These are phyloP conservation scores for Clathrospora elynae DNA, from an alignment of 2,329 filamentous ascomycete genomes.

Conservation along the genomic window DNA sequence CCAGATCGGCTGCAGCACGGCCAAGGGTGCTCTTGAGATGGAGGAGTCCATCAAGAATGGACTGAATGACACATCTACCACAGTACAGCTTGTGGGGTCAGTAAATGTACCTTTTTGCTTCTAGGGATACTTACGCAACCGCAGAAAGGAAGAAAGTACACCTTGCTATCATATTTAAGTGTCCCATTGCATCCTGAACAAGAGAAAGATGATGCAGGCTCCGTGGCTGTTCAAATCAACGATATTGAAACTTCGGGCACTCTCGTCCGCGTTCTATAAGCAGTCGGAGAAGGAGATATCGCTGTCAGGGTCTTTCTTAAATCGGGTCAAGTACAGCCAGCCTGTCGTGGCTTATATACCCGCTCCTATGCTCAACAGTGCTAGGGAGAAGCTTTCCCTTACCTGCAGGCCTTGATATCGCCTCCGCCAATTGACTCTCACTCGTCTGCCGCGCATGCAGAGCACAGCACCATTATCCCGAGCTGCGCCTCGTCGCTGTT, in stretches of 20 bases:
- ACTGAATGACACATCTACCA: not conserved
- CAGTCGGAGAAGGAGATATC: not conserved
- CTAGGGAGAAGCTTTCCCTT: constrained; percentile 1
- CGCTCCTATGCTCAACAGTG: not conserved
- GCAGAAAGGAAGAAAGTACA: constrained; percentile 2
- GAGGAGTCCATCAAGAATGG: not conserved
- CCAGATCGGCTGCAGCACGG: not conserved
- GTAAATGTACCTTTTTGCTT: not conserved
- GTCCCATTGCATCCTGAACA: not conserved
- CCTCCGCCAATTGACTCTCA: constrained; percentile 1
- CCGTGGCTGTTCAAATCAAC: not conserved
- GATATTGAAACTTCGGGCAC: constrained; percentile 1
- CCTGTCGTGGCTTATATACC: constrained; percentile 1
- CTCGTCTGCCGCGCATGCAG: constrained; percentile 2
- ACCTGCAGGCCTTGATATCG: not conserved
- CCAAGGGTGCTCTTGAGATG: not conserved
- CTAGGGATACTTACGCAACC: constrained; percentile 1
- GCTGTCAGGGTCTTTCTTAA: not conserved
- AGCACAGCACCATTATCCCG: constrained; percentile 2
- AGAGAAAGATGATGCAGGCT: not conserved
- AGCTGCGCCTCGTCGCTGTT: not conserved
- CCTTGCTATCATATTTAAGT: not conserved
- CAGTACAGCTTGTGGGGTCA: not conserved
- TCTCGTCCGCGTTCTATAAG: not conserved
- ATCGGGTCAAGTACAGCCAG: not conserved